Evolutionary conservation across 768 basidiomycete species (phyloP).

Genomic region (Amanita subjunquillea): DNA sequence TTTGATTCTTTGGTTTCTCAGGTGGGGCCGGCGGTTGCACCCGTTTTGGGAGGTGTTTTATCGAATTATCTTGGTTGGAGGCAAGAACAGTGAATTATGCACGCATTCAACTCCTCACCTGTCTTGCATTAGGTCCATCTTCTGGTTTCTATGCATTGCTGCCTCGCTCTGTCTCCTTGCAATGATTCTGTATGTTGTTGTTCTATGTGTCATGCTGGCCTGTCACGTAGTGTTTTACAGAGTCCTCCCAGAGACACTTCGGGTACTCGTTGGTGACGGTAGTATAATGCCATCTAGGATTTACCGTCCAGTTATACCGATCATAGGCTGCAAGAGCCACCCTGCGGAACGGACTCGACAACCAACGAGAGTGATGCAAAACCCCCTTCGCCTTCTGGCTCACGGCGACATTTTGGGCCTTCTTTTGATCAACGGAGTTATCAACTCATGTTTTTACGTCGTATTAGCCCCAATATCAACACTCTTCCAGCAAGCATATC

Average conservation of each 20-base stretch:
- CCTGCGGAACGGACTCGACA: constrained; percentile 15
- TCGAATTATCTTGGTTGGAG: constrained; percentile 56
- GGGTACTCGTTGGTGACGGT: constrained; percentile 43
- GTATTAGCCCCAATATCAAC: constrained; percentile 53
- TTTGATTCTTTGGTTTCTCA: constrained; percentile 13
- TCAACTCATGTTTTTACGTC: constrained; percentile 49
- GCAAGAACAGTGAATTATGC: constrained; percentile 18
- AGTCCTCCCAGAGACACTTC: constrained; percentile 44
- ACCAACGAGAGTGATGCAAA: constrained; percentile 31
- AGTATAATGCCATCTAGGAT: constrained; percentile 33
- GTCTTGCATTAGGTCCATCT: constrained; percentile 27
- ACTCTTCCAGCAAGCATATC: constrained; percentile 48
- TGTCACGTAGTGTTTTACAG: constrained; percentile 15
- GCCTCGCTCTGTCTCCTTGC: constrained; percentile 33
- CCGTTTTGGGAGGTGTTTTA: constrained; percentile 50
- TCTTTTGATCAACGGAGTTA: constrained; percentile 38
- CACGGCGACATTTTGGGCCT: constrained; percentile 47
- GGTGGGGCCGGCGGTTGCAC: constrained; percentile 53
- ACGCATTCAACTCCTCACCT: constrained; percentile 4
- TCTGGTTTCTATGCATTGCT: constrained; percentile 51
- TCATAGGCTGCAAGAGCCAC: constrained; percentile 22
- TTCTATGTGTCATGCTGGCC: constrained; percentile 8
- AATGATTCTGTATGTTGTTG: constrained; percentile 30
- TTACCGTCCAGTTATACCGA: constrained; percentile 46
- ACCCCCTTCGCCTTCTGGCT: constrained; percentile 46